Conservation (phyloP, 331 rosid species). For the Stylosanthes scabra region DNA sequence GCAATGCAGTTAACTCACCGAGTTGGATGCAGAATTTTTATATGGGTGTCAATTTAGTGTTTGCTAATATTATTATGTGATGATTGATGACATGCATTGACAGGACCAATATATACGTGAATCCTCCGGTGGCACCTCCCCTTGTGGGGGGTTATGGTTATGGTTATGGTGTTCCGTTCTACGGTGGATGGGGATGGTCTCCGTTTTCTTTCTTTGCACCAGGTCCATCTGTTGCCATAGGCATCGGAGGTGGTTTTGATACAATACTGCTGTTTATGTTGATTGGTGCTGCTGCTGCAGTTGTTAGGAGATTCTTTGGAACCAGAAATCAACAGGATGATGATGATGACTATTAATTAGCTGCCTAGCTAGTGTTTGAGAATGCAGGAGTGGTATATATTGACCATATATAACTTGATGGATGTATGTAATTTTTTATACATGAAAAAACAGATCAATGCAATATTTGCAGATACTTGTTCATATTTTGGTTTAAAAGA, state of each 20-base stretch:
- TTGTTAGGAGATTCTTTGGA: constrained; percentile 67
- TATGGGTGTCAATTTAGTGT: no score
- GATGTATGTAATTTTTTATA: not conserved
- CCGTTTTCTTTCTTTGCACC: constrained; percentile 96
- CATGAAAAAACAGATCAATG: constrained; percentile 23
- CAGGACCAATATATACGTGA: constrained; percentile 86
- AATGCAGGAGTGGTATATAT: no score
- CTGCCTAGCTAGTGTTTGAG: no score
- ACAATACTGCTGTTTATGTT: constrained; percentile 61
- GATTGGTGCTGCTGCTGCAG: constrained; percentile 83
- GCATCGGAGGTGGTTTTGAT: constrained; percentile 90
- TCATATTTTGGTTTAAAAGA: no score
- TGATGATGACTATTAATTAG: constrained; percentile 62
- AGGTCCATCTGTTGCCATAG: constrained; percentile 79
- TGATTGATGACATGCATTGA: constrained; percentile 2
- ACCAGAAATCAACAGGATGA: constrained; percentile 71
- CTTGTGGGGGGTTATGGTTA: constrained; percentile 88
- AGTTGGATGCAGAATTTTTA: no score
- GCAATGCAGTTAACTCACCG: no score
- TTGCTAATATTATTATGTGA: no score
- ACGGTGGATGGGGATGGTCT: constrained; percentile 96
- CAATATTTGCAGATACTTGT: not conserved
- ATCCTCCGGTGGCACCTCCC: constrained; percentile 87
- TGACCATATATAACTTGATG: no score
- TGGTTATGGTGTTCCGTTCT: constrained; percentile 80